Evolutionary conservation across 805 yeast genomes (phyloP).

Genomic region (Yarrowia sp.): DNA sequence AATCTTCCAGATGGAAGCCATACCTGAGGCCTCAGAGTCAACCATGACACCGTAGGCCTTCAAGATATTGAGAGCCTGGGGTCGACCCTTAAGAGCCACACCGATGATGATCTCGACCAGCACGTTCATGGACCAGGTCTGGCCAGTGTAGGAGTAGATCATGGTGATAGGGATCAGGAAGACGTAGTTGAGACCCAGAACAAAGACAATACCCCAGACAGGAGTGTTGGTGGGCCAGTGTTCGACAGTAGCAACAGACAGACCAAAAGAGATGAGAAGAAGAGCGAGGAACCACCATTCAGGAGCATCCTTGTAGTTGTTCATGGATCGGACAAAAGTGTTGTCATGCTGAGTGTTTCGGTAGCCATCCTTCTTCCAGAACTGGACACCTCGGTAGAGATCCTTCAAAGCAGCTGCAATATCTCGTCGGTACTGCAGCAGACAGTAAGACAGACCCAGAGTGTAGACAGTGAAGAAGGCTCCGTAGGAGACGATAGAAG

Average conservation of each 20-base stretch:
- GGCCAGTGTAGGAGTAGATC: slow-evolving; percentile 60
- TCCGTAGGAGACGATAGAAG: slow-evolving; percentile 45
- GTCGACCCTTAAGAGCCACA: slow-evolving; percentile 60
- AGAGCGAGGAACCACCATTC: slow-evolving; percentile 52
- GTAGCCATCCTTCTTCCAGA: background rate
- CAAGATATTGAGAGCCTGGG: slow-evolving; percentile 51
- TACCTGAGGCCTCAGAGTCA: slow-evolving; percentile 61
- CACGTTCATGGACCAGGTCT: slow-evolving; percentile 55
- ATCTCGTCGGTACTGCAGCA: slow-evolving; percentile 28
- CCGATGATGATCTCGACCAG: slow-evolving; percentile 64
- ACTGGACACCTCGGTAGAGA: background rate
- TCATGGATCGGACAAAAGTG: slow-evolving; percentile 52
- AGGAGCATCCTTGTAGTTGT: slow-evolving; percentile 51
- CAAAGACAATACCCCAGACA: slow-evolving; percentile 60
- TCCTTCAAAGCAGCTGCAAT: slow-evolving; percentile 31
- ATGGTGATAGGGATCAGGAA: slow-evolving; percentile 63
- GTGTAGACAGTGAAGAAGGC: slow-evolving; percentile 57
- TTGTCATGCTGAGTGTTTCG: slow-evolving; percentile 35
- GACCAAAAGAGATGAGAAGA: slow-evolving; percentile 44
- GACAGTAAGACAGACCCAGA: slow-evolving; percentile 48
- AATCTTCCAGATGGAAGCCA: slow-evolving; percentile 55
- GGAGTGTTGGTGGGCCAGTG: slow-evolving; percentile 51
- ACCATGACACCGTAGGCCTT: slow-evolving; percentile 46
- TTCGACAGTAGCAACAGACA: slow-evolving; percentile 46
- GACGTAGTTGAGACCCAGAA: slow-evolving; percentile 51